Base-by-base conservation (phyloP, 2,329 filamentous ascomycete species). In the Microdochium nivale region DNA sequence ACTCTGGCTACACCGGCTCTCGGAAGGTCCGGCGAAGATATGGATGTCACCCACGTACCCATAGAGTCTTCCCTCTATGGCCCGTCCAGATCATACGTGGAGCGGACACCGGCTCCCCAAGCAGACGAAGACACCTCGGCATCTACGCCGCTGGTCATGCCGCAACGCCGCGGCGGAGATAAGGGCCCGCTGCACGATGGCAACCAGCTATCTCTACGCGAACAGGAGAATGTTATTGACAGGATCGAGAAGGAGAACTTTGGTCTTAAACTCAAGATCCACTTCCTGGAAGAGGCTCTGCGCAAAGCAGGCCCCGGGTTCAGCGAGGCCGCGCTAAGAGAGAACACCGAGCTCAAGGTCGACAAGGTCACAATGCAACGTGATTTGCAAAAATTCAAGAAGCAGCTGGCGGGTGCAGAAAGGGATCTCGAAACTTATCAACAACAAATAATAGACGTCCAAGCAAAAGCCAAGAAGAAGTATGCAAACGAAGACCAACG, bases 241-340 rank as follows among this genome's bases (percentile, higher is more conserved):
- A 88, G 88, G 64, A 92, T 99, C 60, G 90, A 96, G 65, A 99
- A 99, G 73, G 94, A 97, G 65, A 99, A 99, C 65, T 99, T 97
- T 65, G 90, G 90, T 24, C 77, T 99, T 51, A 97, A 97, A 69
- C 79, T 97, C 60, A 96, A 96, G 69, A 96, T 97, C 50, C 90
- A 97, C 68, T 99, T 95, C 66, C 78, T 99, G 52, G 90, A 99
- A 67, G 90, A 97, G 60, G 88, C 89, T 14, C 72, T 99, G 49
- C 82, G 86, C 50, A 96, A 95, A 66, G 83, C 87, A 51, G 92
- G 92, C 1, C 90, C 89, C 8, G 90, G 91, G 51, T 94, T 91
- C 73, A 95, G 91, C 62, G 87, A 95, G 67, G 83, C 84, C 27
- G 90, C 92, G 3, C 74, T 99, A 25, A 90, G 88, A 65, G 94